Evolutionary conservation across 192 early-diverging fungal species (phyloP).

Genomic region (Fimicolochytrium jonesii): DNA sequence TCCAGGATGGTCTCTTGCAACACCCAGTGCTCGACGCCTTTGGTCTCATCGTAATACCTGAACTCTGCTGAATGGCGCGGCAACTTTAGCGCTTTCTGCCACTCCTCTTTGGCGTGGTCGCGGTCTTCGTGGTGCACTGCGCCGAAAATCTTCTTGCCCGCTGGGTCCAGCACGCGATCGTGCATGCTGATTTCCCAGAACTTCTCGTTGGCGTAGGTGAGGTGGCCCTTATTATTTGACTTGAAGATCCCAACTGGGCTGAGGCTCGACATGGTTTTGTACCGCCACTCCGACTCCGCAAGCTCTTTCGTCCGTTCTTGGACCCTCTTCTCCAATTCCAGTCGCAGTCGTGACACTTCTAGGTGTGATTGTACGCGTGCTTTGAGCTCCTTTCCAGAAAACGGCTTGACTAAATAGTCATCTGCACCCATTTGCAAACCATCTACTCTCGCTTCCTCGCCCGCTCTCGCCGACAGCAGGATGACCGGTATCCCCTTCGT

Average conservation of each 20-base stretch:
- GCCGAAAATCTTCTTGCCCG: background rate
- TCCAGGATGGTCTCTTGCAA: slow-evolving; percentile 12
- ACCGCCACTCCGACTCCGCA: slow-evolving; percentile 29
- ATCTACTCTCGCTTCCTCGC: slow-evolving; percentile 47
- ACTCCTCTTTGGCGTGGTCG: background rate
- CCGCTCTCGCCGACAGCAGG: slow-evolving; percentile 49
- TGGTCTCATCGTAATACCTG: background rate
- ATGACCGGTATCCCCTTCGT: slow-evolving; percentile 54
- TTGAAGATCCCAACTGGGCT: slow-evolving; percentile 24
- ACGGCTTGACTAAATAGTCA: slow-evolving; percentile 54
- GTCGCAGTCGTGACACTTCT: slow-evolving; percentile 32
- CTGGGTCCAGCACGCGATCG: background rate
- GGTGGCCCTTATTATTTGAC: slow-evolving; percentile 2
- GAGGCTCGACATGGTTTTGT: slow-evolving; percentile 14
- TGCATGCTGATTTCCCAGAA: slow-evolving; percentile 30
- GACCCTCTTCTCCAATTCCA: slow-evolving; percentile 27
- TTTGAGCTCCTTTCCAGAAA: slow-evolving; percentile 46
- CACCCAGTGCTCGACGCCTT: background rate
- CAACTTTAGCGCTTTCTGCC: background rate
- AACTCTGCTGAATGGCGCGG: background rate
- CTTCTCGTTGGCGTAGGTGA: slow-evolving; percentile 34
- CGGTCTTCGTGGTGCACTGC: slow-evolving; percentile 16
- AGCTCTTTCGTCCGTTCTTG: slow-evolving; percentile 40
- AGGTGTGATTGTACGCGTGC: slow-evolving; percentile 51
- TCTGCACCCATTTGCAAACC: slow-evolving; percentile 55